These are phyloP conservation scores for Trichoderma harzianum DNA, from an alignment of 2,329 filamentous ascomycete genomes.

Conservation along the genomic window DNA sequence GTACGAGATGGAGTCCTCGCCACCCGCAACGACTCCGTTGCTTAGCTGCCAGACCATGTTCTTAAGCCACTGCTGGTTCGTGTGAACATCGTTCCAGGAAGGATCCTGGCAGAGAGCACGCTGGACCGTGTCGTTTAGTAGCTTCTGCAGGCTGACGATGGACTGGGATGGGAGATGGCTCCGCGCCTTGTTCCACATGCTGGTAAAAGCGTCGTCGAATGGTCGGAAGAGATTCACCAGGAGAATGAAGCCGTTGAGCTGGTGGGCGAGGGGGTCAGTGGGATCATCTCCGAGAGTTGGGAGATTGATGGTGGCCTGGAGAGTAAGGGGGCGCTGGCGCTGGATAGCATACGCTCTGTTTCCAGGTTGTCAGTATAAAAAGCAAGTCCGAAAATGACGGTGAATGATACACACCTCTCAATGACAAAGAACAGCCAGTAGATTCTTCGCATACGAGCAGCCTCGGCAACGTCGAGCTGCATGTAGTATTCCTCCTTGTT, in stretches of 20 bases:
- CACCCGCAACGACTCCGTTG: slow-evolving; percentile 45
- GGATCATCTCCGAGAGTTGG: slow-evolving; percentile 61
- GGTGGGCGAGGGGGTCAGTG: slow-evolving; percentile 50
- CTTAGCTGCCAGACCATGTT: slow-evolving; percentile 62
- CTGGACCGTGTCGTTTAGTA: slow-evolving; percentile 55
- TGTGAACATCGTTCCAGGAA: slow-evolving; percentile 52
- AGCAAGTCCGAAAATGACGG: background rate
- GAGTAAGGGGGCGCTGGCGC: slow-evolving; percentile 64
- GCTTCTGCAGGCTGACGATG: slow-evolving; percentile 57
- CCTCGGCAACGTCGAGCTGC: slow-evolving; percentile 56
- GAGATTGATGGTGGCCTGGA: slow-evolving; percentile 66
- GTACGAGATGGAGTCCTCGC: slow-evolving; percentile 57
- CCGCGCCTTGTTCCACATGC: slow-evolving; percentile 64
- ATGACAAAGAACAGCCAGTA: slow-evolving; percentile 72
- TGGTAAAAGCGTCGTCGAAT: slow-evolving; percentile 63
- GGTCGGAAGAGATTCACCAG: slow-evolving; percentile 62
- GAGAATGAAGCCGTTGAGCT: slow-evolving; percentile 55
- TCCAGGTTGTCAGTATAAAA: background rate
- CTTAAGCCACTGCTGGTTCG: slow-evolving; percentile 64
- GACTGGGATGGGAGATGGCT: slow-evolving; percentile 55
- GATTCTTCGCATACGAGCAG: slow-evolving; percentile 60
- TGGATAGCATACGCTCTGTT: slow-evolving; percentile 66
- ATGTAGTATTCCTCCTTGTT: slow-evolving; percentile 61
- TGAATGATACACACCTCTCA: slow-evolving; percentile 54
- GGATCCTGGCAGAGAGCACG: slow-evolving; percentile 51